These are phyloP conservation scores for Cryphonectria naterciae DNA, from an alignment of 2,329 filamentous ascomycete species.

Conservation along the genomic window DNA sequence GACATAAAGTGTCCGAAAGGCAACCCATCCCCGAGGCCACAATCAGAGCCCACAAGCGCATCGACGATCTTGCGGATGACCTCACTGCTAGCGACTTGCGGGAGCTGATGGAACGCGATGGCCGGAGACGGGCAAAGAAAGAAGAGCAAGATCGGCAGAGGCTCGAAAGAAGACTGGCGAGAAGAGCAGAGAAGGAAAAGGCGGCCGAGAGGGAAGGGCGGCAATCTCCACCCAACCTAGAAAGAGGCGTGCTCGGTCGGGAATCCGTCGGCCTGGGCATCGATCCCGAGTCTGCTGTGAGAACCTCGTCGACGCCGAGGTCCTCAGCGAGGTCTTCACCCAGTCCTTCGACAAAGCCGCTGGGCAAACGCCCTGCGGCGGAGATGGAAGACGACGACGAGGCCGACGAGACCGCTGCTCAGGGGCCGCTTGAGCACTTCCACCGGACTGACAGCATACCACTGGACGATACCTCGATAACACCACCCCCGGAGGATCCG, in stretches of 20 bases:
- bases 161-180: constrained; percentile 65
- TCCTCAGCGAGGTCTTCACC: constrained; percentile 42
- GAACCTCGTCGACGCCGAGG: constrained; percentile 61
- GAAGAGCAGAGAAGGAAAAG: constrained; percentile 68
- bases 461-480: constrained; percentile 33
- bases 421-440: constrained; percentile 41
- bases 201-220: constrained; percentile 60
- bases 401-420: constrained; percentile 23
- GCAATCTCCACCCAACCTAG: constrained; percentile 59
- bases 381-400: constrained; percentile 29
- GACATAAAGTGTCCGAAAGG: constrained; percentile 50
- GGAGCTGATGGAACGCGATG: constrained; percentile 88
- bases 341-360: constrained; percentile 32
- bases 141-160: constrained; percentile 69
- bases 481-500: constrained; percentile 30
- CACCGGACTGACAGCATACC: constrained; percentile 55
- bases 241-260: constrained; percentile 63
- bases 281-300: constrained; percentile 56
- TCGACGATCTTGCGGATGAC: constrained; percentile 79
- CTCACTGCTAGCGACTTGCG: constrained; percentile 83
- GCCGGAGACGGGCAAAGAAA: constrained; percentile 77
- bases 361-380: constrained; percentile 36
- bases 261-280: constrained; percentile 61
- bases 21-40: constrained; percentile 64
- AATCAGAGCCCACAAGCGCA: constrained; percentile 62